Evolutionary conservation across 129 eudicot genomes (phyloP), one percentile per base, ranked within the genome.

Genomic region (Tanacetum coccineum): DNA sequence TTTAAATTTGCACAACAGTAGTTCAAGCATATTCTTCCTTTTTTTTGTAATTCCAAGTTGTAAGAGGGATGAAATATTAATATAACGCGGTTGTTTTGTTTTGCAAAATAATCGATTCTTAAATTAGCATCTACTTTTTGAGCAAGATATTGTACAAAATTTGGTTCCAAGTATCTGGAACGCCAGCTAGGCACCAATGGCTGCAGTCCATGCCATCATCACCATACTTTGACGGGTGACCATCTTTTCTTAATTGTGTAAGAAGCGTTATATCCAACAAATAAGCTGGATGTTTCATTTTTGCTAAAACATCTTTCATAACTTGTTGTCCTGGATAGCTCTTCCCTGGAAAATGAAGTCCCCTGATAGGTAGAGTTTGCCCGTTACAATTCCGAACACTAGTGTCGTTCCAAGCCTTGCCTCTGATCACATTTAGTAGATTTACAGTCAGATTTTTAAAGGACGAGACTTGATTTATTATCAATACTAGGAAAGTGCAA

Each of bases 111-210:
- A 60, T 21, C 9, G 19, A 1, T 58, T 25, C 42, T 70, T 58
- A 13, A 45, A 6, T 70, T 44, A 42, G 17, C 17, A 55, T 69
- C 74, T 48, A 85, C 40, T 57, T 71, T 40, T 52, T 52, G 40
- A 79, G 45, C 79, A 87, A 72, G 66, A 85, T 71, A 65, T 87
- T 54, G 72, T 86, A 80, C 56, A 84, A 68, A 65, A 89, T 80
- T 59, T 89, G 90, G 69, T 92, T 92, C 96, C 96, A 92, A 14
- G 95, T 64, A 78, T 88, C 95, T 0, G 98, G 98, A 59, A 88
- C 98, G 12, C 98, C 98, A 0, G 96, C 87, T 9, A 92, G 78
- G 72, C 98, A 92, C 96, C 97, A 87, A 39, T 91, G 97, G 71
- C 94, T 91, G 81, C 97, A 91, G 48, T 91, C 97, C 11, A 69